Evolutionary conservation across 2,329 filamentous ascomycete genomes (phyloP), one percentile per base, ranked within the genome.

Genomic region (Aureobasidium sp.): DNA sequence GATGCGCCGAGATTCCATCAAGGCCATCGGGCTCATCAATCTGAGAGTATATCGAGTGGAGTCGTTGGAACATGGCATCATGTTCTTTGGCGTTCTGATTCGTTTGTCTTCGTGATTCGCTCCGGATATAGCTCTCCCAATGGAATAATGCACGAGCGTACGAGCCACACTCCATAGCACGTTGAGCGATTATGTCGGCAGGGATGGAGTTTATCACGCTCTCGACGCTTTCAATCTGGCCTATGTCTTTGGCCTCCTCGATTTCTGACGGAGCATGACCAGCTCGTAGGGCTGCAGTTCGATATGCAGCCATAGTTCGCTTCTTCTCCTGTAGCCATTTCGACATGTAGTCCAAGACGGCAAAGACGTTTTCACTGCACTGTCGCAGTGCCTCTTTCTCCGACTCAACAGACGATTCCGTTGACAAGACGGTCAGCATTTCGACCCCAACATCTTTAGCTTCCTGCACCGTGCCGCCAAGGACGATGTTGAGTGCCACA

Each of bases 1-100:
- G 79, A 71, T 94, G 89, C 22, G 91, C 86, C 1, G 93, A 96
- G 64, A 99, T 93, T 2, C 94, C 94, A 71, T 97, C 92, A 37
- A 99, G 87, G 1, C 93, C 92, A 73, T 99, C 94, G 0, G 94
- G 95, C 69, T 99, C 94, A 70, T 99, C 94, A 64, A 99, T 97
- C 68, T 97, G 89, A 1, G 91, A 90, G 74, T 99, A 99, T 20
- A 99, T 96, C 59, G 93, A 87, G 70, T 97, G 93, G 27, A 99
- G 78, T 64, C 87, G 85, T 67, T 91, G 85, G 64, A 95, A 83
- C 4, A 94, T 80, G 12, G 53, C 48, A 17, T 70, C 68, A 27
- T 84, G 80, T 52, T 79, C 80, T n/a, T 82, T 77, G 14, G 71
- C 66, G 25, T 85, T 82, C 77, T 74, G 29, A 68, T 70, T 63